These are phyloP conservation scores for Penicillium nucicola DNA, from an alignment of 495 filamentous ascomycete genomes.

Conservation along the genomic window DNA sequence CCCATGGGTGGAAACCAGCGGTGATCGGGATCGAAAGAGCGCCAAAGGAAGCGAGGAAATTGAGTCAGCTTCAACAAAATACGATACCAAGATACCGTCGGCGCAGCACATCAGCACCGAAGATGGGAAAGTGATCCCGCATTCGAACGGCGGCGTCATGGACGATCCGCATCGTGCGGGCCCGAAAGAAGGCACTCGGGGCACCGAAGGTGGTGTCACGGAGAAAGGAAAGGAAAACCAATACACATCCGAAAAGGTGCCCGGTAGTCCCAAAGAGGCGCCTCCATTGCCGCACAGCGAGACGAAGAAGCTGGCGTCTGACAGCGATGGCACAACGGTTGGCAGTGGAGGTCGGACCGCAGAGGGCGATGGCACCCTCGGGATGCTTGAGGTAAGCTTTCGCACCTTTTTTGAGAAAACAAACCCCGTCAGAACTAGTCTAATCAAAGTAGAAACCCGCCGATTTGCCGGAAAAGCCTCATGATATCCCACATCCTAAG, in stretches of 20 bases:
- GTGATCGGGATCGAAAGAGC: conserved; percentile 58
- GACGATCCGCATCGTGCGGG: conserved; percentile 70
- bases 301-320: conserved; percentile 52
- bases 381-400: conserved; percentile 63
- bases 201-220: conserved; percentile 81
- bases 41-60: conserved; percentile 27
- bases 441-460: conserved; percentile 63
- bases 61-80: conserved; percentile 13
- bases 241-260: conserved; percentile 67
- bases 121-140: conserved; percentile 67
- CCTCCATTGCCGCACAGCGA: conserved; percentile 79
- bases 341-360: conserved; percentile 13
- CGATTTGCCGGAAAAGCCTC: conserved; percentile 74
- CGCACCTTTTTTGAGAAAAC: neutral
- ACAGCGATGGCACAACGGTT: conserved; percentile 25
- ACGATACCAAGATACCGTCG: conserved; percentile 29
- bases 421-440: conserved; percentile 13
- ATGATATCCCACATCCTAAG: conserved; percentile 73
- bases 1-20: conserved; percentile 73
- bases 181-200: conserved; percentile 80
- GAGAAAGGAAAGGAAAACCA: conserved; percentile 75
- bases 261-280: conserved; percentile 78
- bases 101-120: conserved; percentile 41
- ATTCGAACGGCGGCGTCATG: conserved; percentile 86
- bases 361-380: conserved; percentile 40